phyloP scores from a whole-genome alignment of 2,329 filamentous ascomycete genomes.

The Rutstroemia sp. region DNA sequence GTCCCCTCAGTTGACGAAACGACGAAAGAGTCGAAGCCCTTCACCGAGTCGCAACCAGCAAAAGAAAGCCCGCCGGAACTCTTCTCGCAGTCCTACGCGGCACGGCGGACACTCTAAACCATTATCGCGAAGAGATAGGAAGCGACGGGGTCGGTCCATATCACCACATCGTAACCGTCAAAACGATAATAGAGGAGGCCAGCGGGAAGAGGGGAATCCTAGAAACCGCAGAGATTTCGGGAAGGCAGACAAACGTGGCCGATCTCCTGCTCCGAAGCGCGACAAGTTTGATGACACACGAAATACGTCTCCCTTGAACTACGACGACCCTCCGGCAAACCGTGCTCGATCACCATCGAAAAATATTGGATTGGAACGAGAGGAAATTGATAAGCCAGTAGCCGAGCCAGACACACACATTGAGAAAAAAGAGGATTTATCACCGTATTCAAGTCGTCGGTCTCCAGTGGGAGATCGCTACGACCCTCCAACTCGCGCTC shows the following conservation, averaged over 20 bases:
- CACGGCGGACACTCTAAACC: constrained; percentile 17
- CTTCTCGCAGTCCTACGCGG: constrained; percentile 27
- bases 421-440: constrained; percentile 18
- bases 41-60: constrained; percentile 28
- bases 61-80: constrained; percentile 26
- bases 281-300: constrained; percentile 19
- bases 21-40: constrained; percentile 29
- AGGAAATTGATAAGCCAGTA: constrained; percentile 19
- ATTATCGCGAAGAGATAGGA: constrained; percentile 22
- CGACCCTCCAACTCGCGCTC: constrained; percentile 23
- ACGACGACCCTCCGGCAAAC: constrained; percentile 12
- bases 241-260: constrained; percentile 22
- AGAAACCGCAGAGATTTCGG: constrained; percentile 23
- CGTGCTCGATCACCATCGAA: constrained; percentile 16
- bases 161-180: constrained; percentile 24
- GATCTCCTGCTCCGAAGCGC: constrained; percentile 24
- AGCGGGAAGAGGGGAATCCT: constrained; percentile 16
- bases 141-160: constrained; percentile 23
- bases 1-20: constrained; percentile 28
- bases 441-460: constrained; percentile 15
- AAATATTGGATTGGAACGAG: constrained; percentile 11
- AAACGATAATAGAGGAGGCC: constrained; percentile 17
- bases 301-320: constrained; percentile 4
- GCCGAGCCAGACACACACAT: constrained; percentile 17
- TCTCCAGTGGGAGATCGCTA: constrained; percentile 25